These are phyloP conservation scores for Saccharum hybrid DNA, from an alignment of 202 grass and related monocot species.

Conservation along the genomic window DNA sequence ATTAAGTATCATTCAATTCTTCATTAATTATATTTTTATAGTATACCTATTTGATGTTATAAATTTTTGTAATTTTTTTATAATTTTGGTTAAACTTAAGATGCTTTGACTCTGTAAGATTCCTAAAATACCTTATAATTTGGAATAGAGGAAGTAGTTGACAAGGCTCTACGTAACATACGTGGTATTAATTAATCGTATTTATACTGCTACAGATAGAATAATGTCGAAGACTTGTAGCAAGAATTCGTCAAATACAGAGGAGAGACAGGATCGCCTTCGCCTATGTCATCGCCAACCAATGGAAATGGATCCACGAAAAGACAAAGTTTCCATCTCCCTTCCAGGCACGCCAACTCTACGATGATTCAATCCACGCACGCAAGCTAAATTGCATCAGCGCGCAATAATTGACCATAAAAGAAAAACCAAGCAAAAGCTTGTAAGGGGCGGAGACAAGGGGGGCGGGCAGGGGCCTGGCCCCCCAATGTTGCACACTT, in stretches of 20 bases:
- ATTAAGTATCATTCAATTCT: no score
- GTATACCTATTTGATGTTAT: no score
- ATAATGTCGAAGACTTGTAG: background rate
- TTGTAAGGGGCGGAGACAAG: no score
- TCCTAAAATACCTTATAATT: no score
- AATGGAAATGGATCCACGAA: background rate
- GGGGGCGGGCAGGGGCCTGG: no score
- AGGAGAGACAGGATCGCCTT: background rate
- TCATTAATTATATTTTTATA: no score
- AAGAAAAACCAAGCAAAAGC: background rate
- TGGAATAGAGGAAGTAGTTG: no score
- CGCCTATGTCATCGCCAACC: background rate
- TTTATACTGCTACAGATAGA: background rate
- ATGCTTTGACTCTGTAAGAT: no score
- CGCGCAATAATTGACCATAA: conserved; percentile 31
- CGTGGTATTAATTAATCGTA: background rate
- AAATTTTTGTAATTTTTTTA: no score
- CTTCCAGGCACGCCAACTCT: conserved; percentile 32
- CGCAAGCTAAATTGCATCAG: conserved; percentile 19
- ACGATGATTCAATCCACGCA: no score
- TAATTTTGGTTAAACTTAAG: no score
- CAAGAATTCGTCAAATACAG: conserved; percentile 23
- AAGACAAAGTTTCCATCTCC: background rate
- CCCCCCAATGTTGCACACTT: no score
- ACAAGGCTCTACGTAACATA: background rate